Percentiles rank a stretch among this genome's conserved stretches.
These are phyloP conservation scores for Sabuloglossum arenarium DNA, from an alignment of 495 filamentous ascomycete species.

Conservation along the genomic window DNA sequence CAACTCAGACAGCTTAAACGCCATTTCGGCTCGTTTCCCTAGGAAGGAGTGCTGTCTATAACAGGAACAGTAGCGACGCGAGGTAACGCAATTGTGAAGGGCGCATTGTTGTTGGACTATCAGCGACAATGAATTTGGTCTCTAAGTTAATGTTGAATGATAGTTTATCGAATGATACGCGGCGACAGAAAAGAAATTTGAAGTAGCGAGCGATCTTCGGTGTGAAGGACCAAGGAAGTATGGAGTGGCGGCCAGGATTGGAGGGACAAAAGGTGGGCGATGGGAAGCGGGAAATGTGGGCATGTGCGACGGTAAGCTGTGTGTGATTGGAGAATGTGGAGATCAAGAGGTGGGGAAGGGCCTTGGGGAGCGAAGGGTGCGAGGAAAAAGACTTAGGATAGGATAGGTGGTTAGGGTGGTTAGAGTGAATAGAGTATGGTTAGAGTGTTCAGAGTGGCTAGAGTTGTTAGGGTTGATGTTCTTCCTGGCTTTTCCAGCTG, in stretches of 20 bases:
- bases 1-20: conserved; percentile 3
- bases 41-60: neutral
- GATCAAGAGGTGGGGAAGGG: neutral
- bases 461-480: no score
- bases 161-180: neutral
- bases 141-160: neutral
- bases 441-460: no score
- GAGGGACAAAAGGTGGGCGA: neutral
- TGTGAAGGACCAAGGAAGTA: neutral
- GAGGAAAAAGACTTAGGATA: no score
- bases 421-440: no score
- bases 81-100: neutral
- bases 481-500: no score
- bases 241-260: neutral
- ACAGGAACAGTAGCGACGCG: neutral
- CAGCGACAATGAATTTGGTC: neutral
- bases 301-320: neutral
- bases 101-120: neutral
- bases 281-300: neutral
- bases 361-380: no score
- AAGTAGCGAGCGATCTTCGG: neutral
- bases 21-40: neutral
- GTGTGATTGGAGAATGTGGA: neutral
- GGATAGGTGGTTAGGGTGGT: neutral
- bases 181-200: neutral